Conservation (phyloP, 768 basidiomycete genomes). For the Atractiella rhizophila region DNA sequence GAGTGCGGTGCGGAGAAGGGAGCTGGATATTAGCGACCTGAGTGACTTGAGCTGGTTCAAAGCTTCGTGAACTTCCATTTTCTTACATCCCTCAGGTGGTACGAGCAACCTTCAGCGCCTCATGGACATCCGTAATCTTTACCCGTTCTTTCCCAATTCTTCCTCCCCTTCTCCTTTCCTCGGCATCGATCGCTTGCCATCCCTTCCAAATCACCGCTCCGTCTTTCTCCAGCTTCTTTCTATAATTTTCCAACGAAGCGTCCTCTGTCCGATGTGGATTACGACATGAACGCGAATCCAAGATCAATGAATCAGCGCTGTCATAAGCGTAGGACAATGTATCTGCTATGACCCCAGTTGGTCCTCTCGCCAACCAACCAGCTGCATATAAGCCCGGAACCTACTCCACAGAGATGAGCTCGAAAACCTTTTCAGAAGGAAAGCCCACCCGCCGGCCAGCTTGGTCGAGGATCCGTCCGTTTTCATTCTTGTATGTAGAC, state of each 20-base stretch:
- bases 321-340: slow-evolving; percentile 83
- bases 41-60: too few species aligned
- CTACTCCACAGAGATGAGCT: slow-evolving; percentile 15
- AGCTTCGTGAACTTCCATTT: too few species aligned
- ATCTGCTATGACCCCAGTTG: slow-evolving; percentile 65
- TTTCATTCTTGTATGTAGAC: slow-evolving; percentile 26
- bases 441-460: slow-evolving; percentile 19
- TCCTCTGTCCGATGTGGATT: slow-evolving; percentile 14
- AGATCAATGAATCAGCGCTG: slow-evolving; percentile 43
- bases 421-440: slow-evolving; percentile 13
- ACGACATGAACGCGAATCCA: too few species aligned
- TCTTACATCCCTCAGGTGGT: too few species aligned
- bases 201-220: slow-evolving; percentile 38
- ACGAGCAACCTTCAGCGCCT: slow-evolving; percentile 25
- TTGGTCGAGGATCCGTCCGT: slow-evolving; percentile 21
- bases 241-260: slow-evolving; percentile 22
- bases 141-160: slow-evolving; percentile 22
- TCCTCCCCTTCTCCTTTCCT: slow-evolving; percentile 40
- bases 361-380: slow-evolving; percentile 81
- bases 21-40: too few species aligned
- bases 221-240: slow-evolving; percentile 25
- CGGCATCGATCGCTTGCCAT: slow-evolving; percentile 49
- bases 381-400: slow-evolving; percentile 49
- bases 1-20: too few species aligned
- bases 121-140: slow-evolving; percentile 23